A percentile compares a stretch with the other conserved stretches of the same genome.
These are phyloP conservation scores for Peronospora belbahrii DNA, from an alignment of 352 stramenopile species.

Conservation along the genomic window DNA sequence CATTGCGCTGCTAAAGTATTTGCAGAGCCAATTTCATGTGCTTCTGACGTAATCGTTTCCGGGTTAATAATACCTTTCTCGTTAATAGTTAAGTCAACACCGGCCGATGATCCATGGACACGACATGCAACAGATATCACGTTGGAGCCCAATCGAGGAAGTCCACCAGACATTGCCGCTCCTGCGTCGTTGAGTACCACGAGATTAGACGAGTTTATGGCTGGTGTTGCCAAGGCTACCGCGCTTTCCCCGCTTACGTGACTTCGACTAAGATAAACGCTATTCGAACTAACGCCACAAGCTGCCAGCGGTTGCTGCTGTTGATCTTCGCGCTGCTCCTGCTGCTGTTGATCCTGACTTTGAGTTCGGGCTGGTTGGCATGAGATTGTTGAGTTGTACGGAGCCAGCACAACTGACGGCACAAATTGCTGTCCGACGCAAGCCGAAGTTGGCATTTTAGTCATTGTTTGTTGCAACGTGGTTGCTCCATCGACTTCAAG, in stretches of 20 bases:
- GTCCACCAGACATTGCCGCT: constrained; percentile 1
- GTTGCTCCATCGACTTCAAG: constrained; percentile 4
- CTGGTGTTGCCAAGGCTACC: constrained; percentile 13
- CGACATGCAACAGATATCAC: constrained; percentile 24
- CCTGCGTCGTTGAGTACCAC: constrained; percentile 19
- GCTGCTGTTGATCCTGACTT: constrained; percentile 5
- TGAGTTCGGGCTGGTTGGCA: constrained; percentile 13
- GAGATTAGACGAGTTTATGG: constrained; percentile 9
- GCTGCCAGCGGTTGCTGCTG: constrained; percentile 10
- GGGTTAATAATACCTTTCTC: constrained; percentile 1
- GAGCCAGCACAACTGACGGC: constrained; percentile 28
- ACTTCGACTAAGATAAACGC: background rate
- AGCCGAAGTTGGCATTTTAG: constrained; percentile 2
- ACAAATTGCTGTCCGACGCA: constrained; percentile 8
- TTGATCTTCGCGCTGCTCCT: constrained; percentile 3
- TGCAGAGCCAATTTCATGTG: background rate
- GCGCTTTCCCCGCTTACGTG: constrained; percentile 10
- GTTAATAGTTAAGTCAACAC: constrained; percentile 3
- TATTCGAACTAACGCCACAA: constrained; percentile 6
- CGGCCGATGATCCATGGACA: constrained; percentile 18
- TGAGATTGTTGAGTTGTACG: constrained; percentile 16
- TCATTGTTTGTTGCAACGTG: constrained; percentile 4
- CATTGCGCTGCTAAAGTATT: constrained; percentile 10
- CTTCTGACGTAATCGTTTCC: background rate
- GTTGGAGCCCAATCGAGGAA: constrained; percentile 12